Evolutionary conservation across 2,329 filamentous ascomycete species (phyloP).

Genomic region (Hymenoscyphus infarciens): DNA sequence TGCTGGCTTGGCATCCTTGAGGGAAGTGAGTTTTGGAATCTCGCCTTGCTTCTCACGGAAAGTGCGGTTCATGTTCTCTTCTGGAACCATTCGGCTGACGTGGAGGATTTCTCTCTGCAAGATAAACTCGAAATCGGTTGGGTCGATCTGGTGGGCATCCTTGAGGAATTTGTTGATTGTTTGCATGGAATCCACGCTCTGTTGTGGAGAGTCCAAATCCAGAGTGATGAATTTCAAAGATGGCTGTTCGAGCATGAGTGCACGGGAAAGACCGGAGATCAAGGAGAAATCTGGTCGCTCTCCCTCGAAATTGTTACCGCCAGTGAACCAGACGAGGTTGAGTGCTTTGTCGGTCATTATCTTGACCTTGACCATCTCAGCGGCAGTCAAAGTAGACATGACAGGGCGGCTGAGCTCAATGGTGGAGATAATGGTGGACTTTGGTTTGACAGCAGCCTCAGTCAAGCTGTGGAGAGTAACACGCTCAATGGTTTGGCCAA

Average conservation of each 20-base stretch:
- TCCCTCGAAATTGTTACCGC: constrained; percentile 2
- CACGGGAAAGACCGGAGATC: constrained; percentile 8
- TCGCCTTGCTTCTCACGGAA: constrained; percentile 11
- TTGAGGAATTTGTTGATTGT: not conserved
- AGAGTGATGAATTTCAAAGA: constrained; percentile 11
- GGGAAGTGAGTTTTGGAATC: not conserved
- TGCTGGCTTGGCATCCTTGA: constrained; percentile 5
- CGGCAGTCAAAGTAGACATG: not conserved
- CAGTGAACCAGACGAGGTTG: constrained; percentile 11
- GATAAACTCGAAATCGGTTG: constrained; percentile 15
- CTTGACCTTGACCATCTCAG: constrained; percentile 4
- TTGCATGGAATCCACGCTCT: not conserved
- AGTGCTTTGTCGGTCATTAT: constrained; percentile 6
- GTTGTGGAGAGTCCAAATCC: constrained; percentile 8
- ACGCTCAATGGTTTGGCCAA: constrained; percentile 1
- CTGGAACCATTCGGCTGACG: constrained; percentile 28
- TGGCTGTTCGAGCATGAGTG: constrained; percentile 15
- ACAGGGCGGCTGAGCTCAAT: constrained; percentile 5
- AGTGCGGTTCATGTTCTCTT: constrained; percentile 20
- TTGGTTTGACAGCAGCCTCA: constrained; percentile 1
- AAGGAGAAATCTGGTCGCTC: constrained; percentile 8
- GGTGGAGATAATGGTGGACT: constrained; percentile 3
- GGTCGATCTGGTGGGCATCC: not conserved
- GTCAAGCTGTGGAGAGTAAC: not conserved
- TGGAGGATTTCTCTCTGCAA: constrained; percentile 18